phyloP scores from a whole-genome alignment of 768 basidiomycete species.

The Lactarius vividus region DNA sequence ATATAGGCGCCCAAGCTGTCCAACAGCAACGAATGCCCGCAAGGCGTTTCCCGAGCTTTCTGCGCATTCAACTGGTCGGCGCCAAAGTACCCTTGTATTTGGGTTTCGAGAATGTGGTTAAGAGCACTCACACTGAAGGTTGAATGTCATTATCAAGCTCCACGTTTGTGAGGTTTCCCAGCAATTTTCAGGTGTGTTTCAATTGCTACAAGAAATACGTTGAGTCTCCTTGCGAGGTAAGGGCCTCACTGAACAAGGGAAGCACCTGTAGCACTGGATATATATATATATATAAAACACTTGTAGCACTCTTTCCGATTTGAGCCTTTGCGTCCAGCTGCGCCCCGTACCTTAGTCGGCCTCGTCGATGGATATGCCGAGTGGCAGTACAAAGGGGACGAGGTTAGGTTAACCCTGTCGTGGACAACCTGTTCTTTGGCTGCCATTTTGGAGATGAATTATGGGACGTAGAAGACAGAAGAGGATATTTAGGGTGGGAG shows the following conservation, averaged over 20 bases:
- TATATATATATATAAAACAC: too few species aligned
- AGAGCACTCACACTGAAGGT: slow-evolving; percentile 10
- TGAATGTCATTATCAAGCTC: slow-evolving; percentile 12
- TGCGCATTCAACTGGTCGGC: neutral
- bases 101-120: neutral
- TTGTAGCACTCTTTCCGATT: neutral
- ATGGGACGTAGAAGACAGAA: too few species aligned
- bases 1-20: slow-evolving; percentile 55
- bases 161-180: slow-evolving; percentile 4
- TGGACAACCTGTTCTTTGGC: too few species aligned
- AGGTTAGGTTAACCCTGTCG: too few species aligned
- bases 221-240: neutral
- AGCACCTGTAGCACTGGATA: too few species aligned
- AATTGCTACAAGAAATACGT: slow-evolving; percentile 13
- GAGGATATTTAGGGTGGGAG: too few species aligned
- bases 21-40: slow-evolving; percentile 44
- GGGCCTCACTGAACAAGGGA: neutral
- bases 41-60: too few species aligned
- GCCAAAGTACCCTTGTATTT: neutral
- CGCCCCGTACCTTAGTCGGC: too few species aligned
- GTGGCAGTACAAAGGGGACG: too few species aligned
- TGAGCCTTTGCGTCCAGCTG: too few species aligned
- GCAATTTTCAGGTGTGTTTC: slow-evolving; percentile 19
- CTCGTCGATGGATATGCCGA: too few species aligned
- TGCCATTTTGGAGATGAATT: too few species aligned